Conservation (phyloP, 2,329 filamentous ascomycete genomes). For the Fusarium chlamydosporum region DNA sequence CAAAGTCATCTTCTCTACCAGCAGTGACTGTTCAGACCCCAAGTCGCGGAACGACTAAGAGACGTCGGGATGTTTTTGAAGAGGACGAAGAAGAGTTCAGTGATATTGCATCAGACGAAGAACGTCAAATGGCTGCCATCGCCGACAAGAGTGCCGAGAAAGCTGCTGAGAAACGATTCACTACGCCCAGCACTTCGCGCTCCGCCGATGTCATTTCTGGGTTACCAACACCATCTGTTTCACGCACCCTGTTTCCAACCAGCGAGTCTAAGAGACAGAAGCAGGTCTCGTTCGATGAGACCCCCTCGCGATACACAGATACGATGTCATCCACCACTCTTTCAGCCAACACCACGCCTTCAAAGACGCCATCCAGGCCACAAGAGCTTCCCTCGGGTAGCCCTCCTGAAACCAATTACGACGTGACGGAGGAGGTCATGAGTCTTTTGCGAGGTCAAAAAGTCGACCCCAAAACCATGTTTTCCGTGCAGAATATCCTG, state of each 20-base stretch:
- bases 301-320: constrained; percentile 12
- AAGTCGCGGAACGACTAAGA: constrained; percentile 47
- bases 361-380: constrained; percentile 8
- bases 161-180: constrained; percentile 31
- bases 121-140: constrained; percentile 55
- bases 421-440: constrained; percentile 65
- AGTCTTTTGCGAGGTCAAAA: constrained; percentile 61
- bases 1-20: constrained; percentile 3
- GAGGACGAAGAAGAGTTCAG: constrained; percentile 52
- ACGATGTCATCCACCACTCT: constrained; percentile 26
- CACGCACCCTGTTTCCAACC: constrained; percentile 56
- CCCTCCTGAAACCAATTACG: constrained; percentile 43
- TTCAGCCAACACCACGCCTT: constrained; percentile 36
- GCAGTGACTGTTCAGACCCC: constrained; percentile 36
- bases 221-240: constrained; percentile 55
- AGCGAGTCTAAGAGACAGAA: constrained; percentile 53
- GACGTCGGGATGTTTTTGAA: constrained; percentile 51
- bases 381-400: constrained; percentile 35
- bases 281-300: constrained; percentile 53
- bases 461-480: constrained; percentile 57
- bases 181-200: constrained; percentile 50
- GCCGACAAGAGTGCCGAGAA: constrained; percentile 56
- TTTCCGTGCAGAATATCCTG: constrained; percentile 62
- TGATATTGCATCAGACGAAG: constrained; percentile 58
- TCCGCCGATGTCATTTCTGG: constrained; percentile 46